These are phyloP conservation scores for sunflower (Helianthus annuus) DNA, from an alignment of 129 eudicot genomes.

Conservation along the genomic window HanXRQr2.0-SUNRISE NC_035436.2:37899387-37899886, in stretches of 20 bases:
- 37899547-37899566: neutral
- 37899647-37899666: neutral
- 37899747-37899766: no score
- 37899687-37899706: no score
- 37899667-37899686: neutral
- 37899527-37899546: neutral
- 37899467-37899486: neutral
- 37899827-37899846: no score
- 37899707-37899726: no score
- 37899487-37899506: neutral
- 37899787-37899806: no score
- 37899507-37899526: constrained; percentile 15
- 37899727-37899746: no score
- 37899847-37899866: no score
- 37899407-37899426: constrained; percentile 3
- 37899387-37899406: constrained; percentile 59
- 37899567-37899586: neutral
- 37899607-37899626: neutral
- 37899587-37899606: neutral
- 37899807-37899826: no score
- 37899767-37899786: no score
- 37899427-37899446: constrained; percentile 33
- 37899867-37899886: no score
- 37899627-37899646: neutral
- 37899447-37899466: constrained; percentile 50